Base-by-base conservation (phyloP, 1,139 yeast species). In the Zygosaccharomyces sapae region DNA sequence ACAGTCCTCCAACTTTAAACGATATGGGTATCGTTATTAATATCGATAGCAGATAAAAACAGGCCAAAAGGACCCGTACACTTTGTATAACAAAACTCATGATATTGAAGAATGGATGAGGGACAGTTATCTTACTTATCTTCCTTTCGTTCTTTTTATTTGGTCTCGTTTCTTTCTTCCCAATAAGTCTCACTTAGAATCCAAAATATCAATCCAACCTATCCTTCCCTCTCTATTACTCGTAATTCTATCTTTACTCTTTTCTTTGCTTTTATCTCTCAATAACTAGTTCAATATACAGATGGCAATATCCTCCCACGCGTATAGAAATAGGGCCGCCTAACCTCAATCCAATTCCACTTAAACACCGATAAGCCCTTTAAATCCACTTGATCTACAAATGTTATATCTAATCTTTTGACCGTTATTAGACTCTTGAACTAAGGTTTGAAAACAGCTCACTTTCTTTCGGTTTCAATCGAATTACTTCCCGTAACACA, bases 1-100 rank as follows among this genome's bases (percentile, higher is more conserved):
- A 76, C 27, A 83, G 76, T 1, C 97, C 97, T n/a, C 97, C 97
- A 31, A 88, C 84, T 62, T 90, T 96, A 68, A 92, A 92, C n/a
- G 97, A 88, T 53, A 92, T 75, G 4, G 97, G 97, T 13, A 92
- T 84, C 1, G 97, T 86, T 33, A 90, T 73, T 40, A 92, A 78
- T 18, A 88, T 80, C 43, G 88, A 76, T 12, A 80, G 69, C 47
- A 88, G 73, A 62, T 84, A 83, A 34, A 80, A 65, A 2, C 81
- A 67, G 1, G 86, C 79, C 48, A 81, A 71, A 20, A 77, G 42
- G 33, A 58, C 57, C 35, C 67, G 59, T 19, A 58, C 43, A 41
- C 58, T 52, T 47, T 54, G 58, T 27, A 50, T 38, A 16, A 63
- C 16, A 16, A 37, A 7, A 37, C 31, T 37, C 40, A 37, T 37